phyloP scores from a whole-genome alignment of 164 flowering plant species.

The Stephania cephalantha region DNA sequence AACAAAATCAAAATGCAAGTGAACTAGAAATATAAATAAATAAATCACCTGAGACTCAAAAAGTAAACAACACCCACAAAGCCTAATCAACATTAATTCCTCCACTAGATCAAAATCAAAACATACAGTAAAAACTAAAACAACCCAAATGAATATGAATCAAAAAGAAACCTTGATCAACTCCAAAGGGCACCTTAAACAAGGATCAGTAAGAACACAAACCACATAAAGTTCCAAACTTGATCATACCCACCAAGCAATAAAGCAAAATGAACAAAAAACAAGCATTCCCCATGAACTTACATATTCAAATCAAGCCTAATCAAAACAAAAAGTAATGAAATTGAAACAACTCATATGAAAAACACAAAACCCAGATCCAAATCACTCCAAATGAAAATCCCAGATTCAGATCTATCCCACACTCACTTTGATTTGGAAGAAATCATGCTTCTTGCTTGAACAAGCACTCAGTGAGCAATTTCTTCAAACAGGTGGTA shows the following conservation, averaged over 20 bases:
- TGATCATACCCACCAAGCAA: slow-evolving; percentile 1
- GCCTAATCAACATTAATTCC: not conserved
- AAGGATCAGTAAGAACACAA: slow-evolving; percentile 2
- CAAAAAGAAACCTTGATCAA: not conserved
- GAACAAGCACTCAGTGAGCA: not conserved
- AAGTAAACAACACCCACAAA: not conserved
- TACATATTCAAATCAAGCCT: slow-evolving; percentile 4
- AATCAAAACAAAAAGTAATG: not conserved
- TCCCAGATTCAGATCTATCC: slow-evolving; percentile 30
- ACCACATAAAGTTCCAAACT: not conserved
- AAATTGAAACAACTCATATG: slow-evolving; percentile 1
- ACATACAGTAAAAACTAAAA: no score
- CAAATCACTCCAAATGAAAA: not conserved
- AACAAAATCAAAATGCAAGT: slow-evolving; percentile 6
- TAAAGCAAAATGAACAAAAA: not conserved
- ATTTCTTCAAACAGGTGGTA: not conserved
- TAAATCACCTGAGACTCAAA: not conserved
- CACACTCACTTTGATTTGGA: slow-evolving; percentile 51
- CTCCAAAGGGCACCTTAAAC: not conserved
- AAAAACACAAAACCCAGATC: slow-evolving; percentile 11
- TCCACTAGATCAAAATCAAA: not conserved
- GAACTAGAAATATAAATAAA: not conserved
- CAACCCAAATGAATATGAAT: slow-evolving; percentile 4
- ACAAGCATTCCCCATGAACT: not conserved
- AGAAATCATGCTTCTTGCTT: slow-evolving; percentile 32